Base-by-base conservation (phyloP, 2,329 filamentous ascomycete genomes). In the Nigrospora oryzae region DNA sequence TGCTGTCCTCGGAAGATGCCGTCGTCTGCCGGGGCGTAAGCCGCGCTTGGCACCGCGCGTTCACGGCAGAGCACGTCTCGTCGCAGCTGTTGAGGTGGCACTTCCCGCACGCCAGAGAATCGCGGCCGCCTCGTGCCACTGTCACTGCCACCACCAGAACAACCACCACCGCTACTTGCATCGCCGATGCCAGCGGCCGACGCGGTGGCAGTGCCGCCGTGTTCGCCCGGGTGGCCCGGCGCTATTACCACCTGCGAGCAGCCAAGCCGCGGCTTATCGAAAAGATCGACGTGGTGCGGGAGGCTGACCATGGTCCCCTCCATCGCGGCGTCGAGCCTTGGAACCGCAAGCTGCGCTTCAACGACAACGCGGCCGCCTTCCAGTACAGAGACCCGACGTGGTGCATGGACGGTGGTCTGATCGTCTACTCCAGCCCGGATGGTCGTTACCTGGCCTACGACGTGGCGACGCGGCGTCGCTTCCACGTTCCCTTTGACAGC, bases 61-160 rank as follows among this genome's bases (percentile, higher is more conserved):
- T 83, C 51, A 66, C 68, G 37, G 67, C 71, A 44, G 61, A 66
- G 13, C 61, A 65, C 35, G 62, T 73, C 46, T 70, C 70, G 42
- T 62, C 68, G 45, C 64, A 65, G 33, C 63, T 79, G 15, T 59
- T 82, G 46, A 66, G 68, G 36, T 61, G 60, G 51, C 68, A 73
- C 46, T 83, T 78, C 48, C 73, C 78, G 5, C 64, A 67, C 28
- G 72, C 71, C 30, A 65, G 67, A 35, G 79, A 84, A 58, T 61
- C 73, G 36, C 68, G 74, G n/a, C 49, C 35, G 14, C 49, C 34
- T 48, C 53, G 42, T 38, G 54, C 19, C 34, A 13, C n/a, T 40
- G 47, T 33, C n/a, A 49, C n/a, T n/a, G n/a, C n/a, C n/a, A n/a
- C n/a, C n/a, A n/a, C n/a, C n/a, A n/a, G n/a, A n/a, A n/a, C n/a